These are phyloP conservation scores for Pascua sp. DNA, from an alignment of 1,284 basidiomycete genomes.

Conservation along the genomic window DNA sequence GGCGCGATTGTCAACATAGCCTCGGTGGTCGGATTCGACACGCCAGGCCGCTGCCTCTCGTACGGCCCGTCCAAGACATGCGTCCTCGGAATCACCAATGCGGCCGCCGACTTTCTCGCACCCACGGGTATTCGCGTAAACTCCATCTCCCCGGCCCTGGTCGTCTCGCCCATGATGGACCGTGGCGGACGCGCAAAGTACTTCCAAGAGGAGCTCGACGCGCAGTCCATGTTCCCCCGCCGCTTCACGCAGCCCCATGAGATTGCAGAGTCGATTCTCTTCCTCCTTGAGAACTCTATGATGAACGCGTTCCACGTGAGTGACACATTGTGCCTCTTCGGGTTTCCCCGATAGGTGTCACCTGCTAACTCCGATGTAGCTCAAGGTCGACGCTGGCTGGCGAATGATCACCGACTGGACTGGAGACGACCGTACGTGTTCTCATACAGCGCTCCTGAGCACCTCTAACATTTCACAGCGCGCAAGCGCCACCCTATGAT, in stretches of 20 bases:
- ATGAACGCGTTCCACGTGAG: slow-evolving; percentile 21
- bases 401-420: slow-evolving; percentile 4
- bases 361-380: neutral
- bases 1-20: slow-evolving; percentile 27
- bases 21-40: slow-evolving; percentile 13
- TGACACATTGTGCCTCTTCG: no score
- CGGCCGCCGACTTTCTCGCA: slow-evolving; percentile 11
- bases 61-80: slow-evolving; percentile 24
- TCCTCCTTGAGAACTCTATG: slow-evolving; percentile 25
- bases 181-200: slow-evolving; percentile 7
- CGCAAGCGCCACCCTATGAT: neutral
- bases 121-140: slow-evolving; percentile 24
- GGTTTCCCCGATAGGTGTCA: no score
- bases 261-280: slow-evolving; percentile 13
- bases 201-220: slow-evolving; percentile 16
- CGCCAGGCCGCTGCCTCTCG: slow-evolving; percentile 15
- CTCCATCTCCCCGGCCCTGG: slow-evolving; percentile 21
- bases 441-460: no score
- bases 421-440: neutral
- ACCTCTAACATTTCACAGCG: neutral
- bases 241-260: slow-evolving; percentile 15
- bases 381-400: slow-evolving; percentile 9
- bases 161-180: slow-evolving; percentile 17
- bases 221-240: slow-evolving; percentile 23
- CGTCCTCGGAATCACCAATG: slow-evolving; percentile 6